These are phyloP conservation scores for Knoxia roxburghii DNA, from an alignment of 257 asterid species.

Conservation along the genomic window DNA sequence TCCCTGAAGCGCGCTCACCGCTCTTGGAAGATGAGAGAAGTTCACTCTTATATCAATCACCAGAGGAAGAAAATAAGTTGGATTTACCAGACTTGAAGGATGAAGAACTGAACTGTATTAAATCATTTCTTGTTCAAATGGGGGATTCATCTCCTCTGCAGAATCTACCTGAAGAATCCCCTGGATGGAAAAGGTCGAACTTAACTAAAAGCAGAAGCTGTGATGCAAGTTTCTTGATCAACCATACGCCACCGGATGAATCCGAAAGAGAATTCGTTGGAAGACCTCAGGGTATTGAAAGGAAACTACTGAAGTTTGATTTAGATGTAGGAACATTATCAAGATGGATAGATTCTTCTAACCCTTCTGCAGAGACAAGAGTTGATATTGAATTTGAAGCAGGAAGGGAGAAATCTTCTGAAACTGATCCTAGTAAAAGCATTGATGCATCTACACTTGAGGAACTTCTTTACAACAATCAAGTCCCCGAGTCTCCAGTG, in stretches of 20 bases:
- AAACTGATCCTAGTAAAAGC: conserved; percentile 19
- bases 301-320: conserved; percentile 35
- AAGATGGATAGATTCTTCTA: conserved; percentile 44
- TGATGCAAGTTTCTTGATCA: conserved; percentile 41
- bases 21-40: conserved; percentile 24
- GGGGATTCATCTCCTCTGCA: conserved; percentile 34
- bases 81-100: conserved; percentile 22
- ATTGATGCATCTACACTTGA: conserved; percentile 18
- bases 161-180: conserved; percentile 29
- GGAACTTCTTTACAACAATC: conserved; percentile 26
- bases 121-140: conserved; percentile 30
- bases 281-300: conserved; percentile 31
- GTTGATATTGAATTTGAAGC: conserved; percentile 46
- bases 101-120: conserved; percentile 40
- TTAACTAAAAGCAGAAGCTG: conserved; percentile 74
- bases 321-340: conserved; percentile 28
- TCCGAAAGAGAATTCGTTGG: conserved; percentile 36
- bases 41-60: conserved; percentile 20
- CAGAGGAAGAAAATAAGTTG: conserved; percentile 25
- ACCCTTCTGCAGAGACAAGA: conserved; percentile 35
- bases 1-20: conserved; percentile 19
- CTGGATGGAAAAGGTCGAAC: conserved; percentile 27
- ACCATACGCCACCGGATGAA: conserved; percentile 36
- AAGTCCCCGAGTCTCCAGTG: conserved; percentile 26
- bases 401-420: conserved; percentile 28